Base-by-base conservation (phyloP, 768 basidiomycete genomes). In the Dendrothele bispora region DNA sequence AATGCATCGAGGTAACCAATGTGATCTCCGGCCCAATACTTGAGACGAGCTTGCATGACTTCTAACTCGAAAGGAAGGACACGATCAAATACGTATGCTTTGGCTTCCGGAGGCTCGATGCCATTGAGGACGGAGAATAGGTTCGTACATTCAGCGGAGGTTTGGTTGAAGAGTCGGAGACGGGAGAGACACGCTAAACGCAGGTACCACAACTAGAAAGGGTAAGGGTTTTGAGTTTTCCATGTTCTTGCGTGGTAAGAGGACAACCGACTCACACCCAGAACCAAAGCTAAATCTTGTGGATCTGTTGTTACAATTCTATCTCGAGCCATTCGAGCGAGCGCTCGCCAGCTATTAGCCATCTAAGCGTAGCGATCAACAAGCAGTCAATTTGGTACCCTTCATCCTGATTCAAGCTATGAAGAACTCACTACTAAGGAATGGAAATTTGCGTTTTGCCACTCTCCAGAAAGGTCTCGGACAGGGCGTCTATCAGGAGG, bases 241-340 rank as follows among this genome's bases (percentile, higher is more conserved):
- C n/a, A n/a, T n/a, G n/a, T n/a, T n/a, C n/a, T n/a, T n/a, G n/a
- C n/a, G n/a, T n/a, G n/a, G n/a, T 17, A 35, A 18, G 38, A 28
- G 22, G 7, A 38, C 17, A 15, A 14, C 7, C 14, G 35, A 65
- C 86, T 71, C 64, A 89, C 89, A 38, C 79, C 81, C 25, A 92
- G 71, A 48, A 91, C 77, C 50, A 78, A 71, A 7, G 61, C 60
- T 39, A 90, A 54, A 47, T 91, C 85, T 53, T 32, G 30, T 1
- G 90, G 87, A 54, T 86, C 76, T 41, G 86, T 71, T 15, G 75
- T 71, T 18, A 91, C 82, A 45, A 92, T 78, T 26, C 82, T 74
- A 62, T 92, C 90, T 59, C 86, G 78, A 27, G 90, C 88, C 86
- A 91, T 89, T 53, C 71, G 77, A n/a, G 90, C 90, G 46, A 92